These are phyloP conservation scores for Trichoderma erinaceum DNA, from an alignment of 495 filamentous ascomycete species.

Conservation along the genomic window DNA sequence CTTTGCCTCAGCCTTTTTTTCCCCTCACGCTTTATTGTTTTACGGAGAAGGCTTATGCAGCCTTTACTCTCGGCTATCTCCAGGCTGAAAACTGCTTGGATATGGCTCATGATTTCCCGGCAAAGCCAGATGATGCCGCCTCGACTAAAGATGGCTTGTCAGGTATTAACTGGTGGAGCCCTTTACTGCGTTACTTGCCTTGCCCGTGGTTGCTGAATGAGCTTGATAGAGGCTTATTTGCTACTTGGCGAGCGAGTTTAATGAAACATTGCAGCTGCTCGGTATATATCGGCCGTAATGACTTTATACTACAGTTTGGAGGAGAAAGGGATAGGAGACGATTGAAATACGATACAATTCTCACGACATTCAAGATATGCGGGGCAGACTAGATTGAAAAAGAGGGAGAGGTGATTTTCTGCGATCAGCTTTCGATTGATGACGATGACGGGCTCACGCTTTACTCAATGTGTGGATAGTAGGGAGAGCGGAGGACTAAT, in stretches of 20 bases:
- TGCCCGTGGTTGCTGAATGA: not conserved
- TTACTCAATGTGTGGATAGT: not conserved
- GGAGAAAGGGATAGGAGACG: not conserved
- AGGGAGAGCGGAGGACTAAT: not conserved
- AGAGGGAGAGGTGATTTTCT: constrained; percentile 1
- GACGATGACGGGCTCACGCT: constrained; percentile 7
- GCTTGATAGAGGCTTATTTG: not conserved
- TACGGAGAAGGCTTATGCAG: not conserved
- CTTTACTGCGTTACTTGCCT: not conserved
- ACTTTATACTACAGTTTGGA: not conserved
- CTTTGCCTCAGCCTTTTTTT: not conserved
- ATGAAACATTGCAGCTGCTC: not conserved
- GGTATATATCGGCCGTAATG: not conserved
- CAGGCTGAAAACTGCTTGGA: constrained; percentile 7
- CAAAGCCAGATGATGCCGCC: not conserved
- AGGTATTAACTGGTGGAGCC: not conserved
- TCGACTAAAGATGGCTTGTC: not conserved
- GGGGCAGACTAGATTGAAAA: constrained; percentile 5
- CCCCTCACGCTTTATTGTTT: not conserved
- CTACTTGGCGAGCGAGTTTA: not conserved
- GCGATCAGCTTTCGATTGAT: not conserved
- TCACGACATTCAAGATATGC: not conserved
- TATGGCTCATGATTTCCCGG: not conserved
- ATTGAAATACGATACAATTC: not conserved
- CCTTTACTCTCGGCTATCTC: constrained; percentile 1